Base-by-base conservation (phyloP, 768 basidiomycete species). In the Calvatia gigantea region DNA sequence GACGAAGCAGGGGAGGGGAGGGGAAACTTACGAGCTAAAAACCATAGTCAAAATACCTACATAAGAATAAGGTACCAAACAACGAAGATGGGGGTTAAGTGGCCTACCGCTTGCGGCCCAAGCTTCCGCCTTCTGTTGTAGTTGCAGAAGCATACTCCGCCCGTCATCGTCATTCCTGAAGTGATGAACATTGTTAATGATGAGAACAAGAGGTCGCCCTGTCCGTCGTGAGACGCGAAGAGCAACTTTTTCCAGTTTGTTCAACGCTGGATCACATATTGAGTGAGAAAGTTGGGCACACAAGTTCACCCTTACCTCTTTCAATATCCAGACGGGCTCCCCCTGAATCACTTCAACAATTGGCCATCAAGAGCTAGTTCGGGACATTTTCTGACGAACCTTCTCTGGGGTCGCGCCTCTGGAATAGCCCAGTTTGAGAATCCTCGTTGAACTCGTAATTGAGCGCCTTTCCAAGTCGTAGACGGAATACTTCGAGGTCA, bases 371-470 rank as follows among this genome's bases (percentile, higher is more conserved):
- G 27, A 2, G 27, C 1, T 19, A 27, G 15, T 17, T 3, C 8
- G 28, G 2, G 35, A 17, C 5, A 31, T 25, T 8, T n/a, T 7
- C 32, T 47, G 11, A 48, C 25, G 23, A 38, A 78, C 83, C 90
- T 78, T 94, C 91, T 65, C 86, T 71, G 15, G 92, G 91, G 73
- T 96, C 91, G 37, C 85, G 75, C 54, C 91, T 71, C 64, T 90
- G 89, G 71, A 94, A 94, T 19, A 95, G 69, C 6, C 85, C 86
- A 2, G 82, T 84, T 67, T 91, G 89, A 23, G 85, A 86, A 65
- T 91, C 89, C 70, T 91, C 89, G 58, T 88, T 85, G 72, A 79
- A 94, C 66, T 96, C 93, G 63, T 85, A 93, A 62, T 93, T 90
- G 38, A 94, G 71, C 9, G 89, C 85, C 68, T 92, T 92, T 44